Evolutionary conservation across 169 alveolate genomes (phyloP), one percentile per base, ranked within the genome.

Genomic region (Theileria equi): DNA sequence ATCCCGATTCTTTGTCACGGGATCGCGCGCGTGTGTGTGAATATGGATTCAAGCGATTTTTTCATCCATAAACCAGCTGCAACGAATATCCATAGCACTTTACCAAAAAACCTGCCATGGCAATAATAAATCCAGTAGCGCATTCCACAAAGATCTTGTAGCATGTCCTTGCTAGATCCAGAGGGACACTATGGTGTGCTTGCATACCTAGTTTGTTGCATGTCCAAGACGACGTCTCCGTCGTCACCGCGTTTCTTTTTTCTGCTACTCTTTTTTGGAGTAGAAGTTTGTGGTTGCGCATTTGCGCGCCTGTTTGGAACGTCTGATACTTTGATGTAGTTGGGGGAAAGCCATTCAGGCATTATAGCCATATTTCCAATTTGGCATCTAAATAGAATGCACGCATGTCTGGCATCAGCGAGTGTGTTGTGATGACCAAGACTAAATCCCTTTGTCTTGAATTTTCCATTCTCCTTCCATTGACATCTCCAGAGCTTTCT

Each of bases 401-500:
- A 88, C 16, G 93, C 93, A 36, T 88, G 74, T 10, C 94, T 49
- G 16, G 95, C 95, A 36, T 88, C 94, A 52, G 85, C 88, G 38
- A 90, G 86, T 3, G 94, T 84, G n/a, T 81, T 70, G 54, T 89
- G 88, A 52, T 87, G 92, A 17, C 87, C 87, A 35, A 90, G 76
- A 13, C 93, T 84, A 48, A 90, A 90, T 23, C 95, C 94, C 40
- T 90, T 90, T 5, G 95, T 90, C 48, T 88, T 79, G 80, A 90
- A 90, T 48, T 91, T 80, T 25, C 95, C 95, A 49, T 90, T 90
- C 67, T 90, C 95, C 26, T 92, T 76, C 95, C 95, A 90, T 69
- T 90, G 95, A 68, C 95, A 90, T 32, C 95, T 74, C 95, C 95
- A 90, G 4, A 90, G 80, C 69, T 89, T 88, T 17, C 95, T 79